Conservation (phyloP, 805 yeast species). For the Schizosaccharomyces japonicus region DNA sequence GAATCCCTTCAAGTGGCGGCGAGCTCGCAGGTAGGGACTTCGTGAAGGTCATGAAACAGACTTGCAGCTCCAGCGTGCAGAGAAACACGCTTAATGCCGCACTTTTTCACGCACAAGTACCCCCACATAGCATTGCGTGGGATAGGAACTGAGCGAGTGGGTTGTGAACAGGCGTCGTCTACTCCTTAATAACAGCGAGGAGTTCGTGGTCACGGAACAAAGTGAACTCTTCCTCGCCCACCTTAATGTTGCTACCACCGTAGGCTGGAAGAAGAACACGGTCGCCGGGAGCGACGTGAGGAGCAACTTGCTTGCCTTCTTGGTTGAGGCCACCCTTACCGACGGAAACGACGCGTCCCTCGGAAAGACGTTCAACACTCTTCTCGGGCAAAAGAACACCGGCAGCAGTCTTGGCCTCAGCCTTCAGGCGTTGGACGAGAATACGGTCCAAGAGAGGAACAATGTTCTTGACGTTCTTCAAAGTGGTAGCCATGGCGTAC, state of each 20-base stretch:
- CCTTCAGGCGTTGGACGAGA: conserved; percentile 81
- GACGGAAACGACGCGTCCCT: conserved; percentile 76
- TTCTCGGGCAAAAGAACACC: conserved; percentile 90
- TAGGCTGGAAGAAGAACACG: conserved; percentile 80
- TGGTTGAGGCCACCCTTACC: conserved; percentile 77
- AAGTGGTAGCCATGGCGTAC: conserved; percentile 18
- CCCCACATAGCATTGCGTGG: too few species aligned
- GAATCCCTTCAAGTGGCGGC: too few species aligned
- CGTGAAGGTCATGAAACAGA: too few species aligned
- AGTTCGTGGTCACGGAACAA: conserved; percentile 83
- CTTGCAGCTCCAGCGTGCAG: too few species aligned
- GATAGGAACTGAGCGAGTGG: too few species aligned
- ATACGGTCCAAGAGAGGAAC: conserved; percentile 90
- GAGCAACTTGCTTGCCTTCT: conserved; percentile 47
- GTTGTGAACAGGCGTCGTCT: too few species aligned
- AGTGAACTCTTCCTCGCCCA: conserved; percentile 42
- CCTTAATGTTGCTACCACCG: conserved; percentile 76
- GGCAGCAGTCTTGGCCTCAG: conserved; percentile 71
- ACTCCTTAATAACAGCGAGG: conserved; percentile 62
- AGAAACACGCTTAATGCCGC: too few species aligned
- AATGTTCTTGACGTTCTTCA: conserved; percentile 63
- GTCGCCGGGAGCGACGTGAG: conserved; percentile 73
- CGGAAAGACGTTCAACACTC: conserved; percentile 80
- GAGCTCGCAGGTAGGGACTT: too few species aligned
- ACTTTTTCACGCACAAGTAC: too few species aligned